A percentile compares a stretch with the other conserved stretches of the same genome.
These are phyloP conservation scores for Chalaropsis thielavioides DNA, from an alignment of 2,329 filamentous ascomycete species.

Conservation along the genomic window DNA sequence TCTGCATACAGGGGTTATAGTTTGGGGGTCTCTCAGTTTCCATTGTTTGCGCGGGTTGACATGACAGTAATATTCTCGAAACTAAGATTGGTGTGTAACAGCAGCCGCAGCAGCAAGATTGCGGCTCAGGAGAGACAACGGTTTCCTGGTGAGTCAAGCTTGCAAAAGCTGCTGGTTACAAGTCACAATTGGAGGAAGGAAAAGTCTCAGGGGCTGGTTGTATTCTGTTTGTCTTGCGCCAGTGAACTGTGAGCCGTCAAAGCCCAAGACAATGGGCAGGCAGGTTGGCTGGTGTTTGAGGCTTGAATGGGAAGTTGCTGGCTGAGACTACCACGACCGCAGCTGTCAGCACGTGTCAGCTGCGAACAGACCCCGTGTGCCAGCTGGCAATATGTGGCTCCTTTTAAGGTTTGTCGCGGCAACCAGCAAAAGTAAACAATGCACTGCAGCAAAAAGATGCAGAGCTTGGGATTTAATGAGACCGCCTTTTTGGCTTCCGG, in stretches of 20 bases:
- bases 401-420: constrained; percentile 5
- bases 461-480: background rate
- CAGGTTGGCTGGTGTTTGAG: background rate
- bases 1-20: background rate
- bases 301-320: background rate
- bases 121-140: background rate
- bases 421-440: background rate
- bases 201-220: background rate
- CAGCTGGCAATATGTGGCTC: background rate
- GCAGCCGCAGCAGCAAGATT: background rate
- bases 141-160: background rate
- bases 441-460: background rate
- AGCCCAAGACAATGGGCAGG: too few species aligned
- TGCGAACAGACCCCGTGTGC: background rate
- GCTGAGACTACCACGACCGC: background rate
- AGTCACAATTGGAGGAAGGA: background rate
- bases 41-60: background rate
- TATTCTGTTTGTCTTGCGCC: background rate
- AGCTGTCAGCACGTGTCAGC: background rate
- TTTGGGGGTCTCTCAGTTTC: background rate
- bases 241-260: background rate
- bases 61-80: background rate
- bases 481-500: background rate
- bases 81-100: background rate
- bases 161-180: background rate